A percentile compares a stretch with the other conserved stretches of the same genome.
phyloP scores from a whole-genome alignment of 768 basidiomycete species.

The Boletus pseudo-olivaceus region DNA sequence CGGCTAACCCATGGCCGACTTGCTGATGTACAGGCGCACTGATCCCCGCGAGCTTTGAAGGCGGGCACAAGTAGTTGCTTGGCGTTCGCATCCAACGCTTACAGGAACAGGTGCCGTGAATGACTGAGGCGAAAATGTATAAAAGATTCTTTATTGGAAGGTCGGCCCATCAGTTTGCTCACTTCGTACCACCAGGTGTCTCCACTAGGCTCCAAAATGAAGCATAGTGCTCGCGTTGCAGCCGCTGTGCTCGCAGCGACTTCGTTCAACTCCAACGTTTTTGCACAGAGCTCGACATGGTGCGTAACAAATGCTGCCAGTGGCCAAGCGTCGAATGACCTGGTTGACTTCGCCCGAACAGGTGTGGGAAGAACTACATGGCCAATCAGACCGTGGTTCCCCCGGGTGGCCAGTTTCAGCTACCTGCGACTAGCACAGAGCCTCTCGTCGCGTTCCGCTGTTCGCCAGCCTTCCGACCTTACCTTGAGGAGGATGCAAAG shows the following conservation, averaged over 20 bases:
- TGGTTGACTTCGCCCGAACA: conserved; percentile 10
- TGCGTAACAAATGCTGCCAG: background rate
- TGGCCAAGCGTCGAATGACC: too few species aligned
- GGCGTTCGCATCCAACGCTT: background rate
- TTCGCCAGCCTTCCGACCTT: conserved; percentile 45
- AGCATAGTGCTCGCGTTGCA: background rate
- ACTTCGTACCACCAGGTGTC: too few species aligned
- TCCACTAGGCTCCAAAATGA: conserved; percentile 13
- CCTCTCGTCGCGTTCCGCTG: conserved; percentile 47
- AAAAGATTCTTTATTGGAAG: background rate
- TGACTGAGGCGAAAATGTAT: background rate
- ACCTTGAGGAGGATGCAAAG: conserved; percentile 39
- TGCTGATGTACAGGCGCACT: too few species aligned
- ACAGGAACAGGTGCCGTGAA: background rate
- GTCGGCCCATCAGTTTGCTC: background rate
- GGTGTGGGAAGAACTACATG: conserved; percentile 53
- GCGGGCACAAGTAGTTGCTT: background rate
- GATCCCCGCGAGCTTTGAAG: too few species aligned
- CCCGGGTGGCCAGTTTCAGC: conserved; percentile 45
- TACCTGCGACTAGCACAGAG: conserved; percentile 30
- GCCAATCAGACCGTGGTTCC: conserved; percentile 37
- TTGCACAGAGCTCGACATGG: conserved; percentile 27
- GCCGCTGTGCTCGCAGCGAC: conserved; percentile 10
- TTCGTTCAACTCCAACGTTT: conserved; percentile 1
- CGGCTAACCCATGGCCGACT: too few species aligned